Conservation (phyloP, 164 flowering plant species). For the Hamamelis virginiana region DNA sequence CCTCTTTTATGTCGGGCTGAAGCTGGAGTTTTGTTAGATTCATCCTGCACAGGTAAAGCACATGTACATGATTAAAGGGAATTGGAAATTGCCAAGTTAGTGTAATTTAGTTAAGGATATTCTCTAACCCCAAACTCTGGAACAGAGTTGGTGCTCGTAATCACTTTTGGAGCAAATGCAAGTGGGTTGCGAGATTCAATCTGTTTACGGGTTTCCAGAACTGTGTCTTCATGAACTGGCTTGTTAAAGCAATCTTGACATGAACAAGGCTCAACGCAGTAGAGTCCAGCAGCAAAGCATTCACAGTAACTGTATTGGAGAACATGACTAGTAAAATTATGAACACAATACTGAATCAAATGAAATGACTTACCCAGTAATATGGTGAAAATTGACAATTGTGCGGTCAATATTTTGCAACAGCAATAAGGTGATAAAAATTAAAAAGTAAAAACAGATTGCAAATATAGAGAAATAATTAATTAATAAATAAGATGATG, state of each 20-base stretch:
- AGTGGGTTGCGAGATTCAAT: conserved; percentile 74
- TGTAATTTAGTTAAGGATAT: not conserved
- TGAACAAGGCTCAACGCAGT: conserved; percentile 69
- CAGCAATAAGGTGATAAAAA: not conserved
- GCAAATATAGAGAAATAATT: too few species aligned
- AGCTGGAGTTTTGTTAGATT: conserved; percentile 36
- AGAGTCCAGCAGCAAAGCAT: conserved; percentile 86
- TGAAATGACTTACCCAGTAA: not conserved
- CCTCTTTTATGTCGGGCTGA: conserved; percentile 49
- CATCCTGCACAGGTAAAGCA: conserved; percentile 24
- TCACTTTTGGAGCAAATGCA: conserved; percentile 84
- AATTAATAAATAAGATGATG: not conserved
- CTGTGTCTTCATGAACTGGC: conserved; percentile 60
- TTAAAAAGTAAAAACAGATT: too few species aligned
- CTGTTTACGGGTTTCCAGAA: conserved; percentile 64
- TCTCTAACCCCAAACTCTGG: conserved; percentile 43
- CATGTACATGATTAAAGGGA: not conserved
- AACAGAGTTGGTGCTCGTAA: conserved; percentile 29
- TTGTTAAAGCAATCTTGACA: conserved; percentile 71
- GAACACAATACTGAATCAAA: not conserved
- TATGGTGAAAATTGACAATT: not conserved
- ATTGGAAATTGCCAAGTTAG: not conserved
- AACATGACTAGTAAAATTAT: not conserved
- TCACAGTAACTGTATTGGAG: conserved; percentile 59
- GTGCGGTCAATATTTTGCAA: not conserved